Evolutionary conservation across 352 stramenopile species (phyloP), one percentile per base, ranked within the genome.

Genomic region (Pseudoperonospora humuli): DNA sequence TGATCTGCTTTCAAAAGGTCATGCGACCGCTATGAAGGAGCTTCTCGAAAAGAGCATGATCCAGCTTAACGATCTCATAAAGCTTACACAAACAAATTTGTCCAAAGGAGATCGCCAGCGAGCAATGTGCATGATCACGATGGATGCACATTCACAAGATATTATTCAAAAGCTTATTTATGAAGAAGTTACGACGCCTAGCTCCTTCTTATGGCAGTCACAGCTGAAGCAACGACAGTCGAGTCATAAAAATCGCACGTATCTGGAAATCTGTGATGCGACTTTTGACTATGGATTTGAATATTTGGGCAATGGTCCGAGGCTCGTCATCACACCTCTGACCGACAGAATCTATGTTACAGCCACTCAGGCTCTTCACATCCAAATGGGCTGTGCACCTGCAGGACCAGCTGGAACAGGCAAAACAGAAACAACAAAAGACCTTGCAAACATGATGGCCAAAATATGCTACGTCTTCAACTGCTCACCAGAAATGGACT

Each of bases 291-390:
- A 98, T 33, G 88, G 93, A 21, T 97, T 97, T 42, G 93, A 98
- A 49, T 98, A 98, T 53, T 69, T 97, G 10, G 93, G 93, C 3
- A 97, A 98, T 46, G 86, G 92, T 0, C 70, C 87, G 3, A 74
- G 93, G 8, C 76, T 98, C 1, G 92, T 98, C 7, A 93, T 97
- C 43, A 98, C 93, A 18, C 90, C 92, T 3, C 68, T 97, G 4
- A 97, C 92, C 0, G 93, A 98, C 52, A 83, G 93, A 27, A 97
- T 97, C 45, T 97, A 98, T 50, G 88, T 98, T 14, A 97, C 92
- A 2, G 88, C 90, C 0, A 97, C 93, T 0, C 89, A 97, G 50
- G 89, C 93, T 5, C 64, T 98, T 10, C 94, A 97, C 31, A 86
- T 97, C 20, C 88, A 96, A 52, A 93, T 98, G 80, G 93, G 93